Evolutionary conservation across 139 green algal genomes (phyloP), one percentile per base, ranked within the genome.

Genomic region (Coelastrella sp.): DNA sequence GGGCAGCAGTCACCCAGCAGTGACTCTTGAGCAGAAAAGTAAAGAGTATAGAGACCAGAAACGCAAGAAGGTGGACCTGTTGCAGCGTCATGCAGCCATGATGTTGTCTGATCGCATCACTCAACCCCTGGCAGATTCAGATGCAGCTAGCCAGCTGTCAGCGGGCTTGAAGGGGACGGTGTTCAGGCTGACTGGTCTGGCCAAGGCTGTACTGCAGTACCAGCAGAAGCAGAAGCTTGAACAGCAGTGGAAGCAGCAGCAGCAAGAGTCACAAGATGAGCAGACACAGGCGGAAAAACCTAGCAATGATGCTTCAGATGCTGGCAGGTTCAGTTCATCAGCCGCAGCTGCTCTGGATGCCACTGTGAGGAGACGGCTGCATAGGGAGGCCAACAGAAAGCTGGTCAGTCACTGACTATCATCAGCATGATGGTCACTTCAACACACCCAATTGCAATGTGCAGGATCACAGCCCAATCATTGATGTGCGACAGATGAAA

Each of bases 31-130:
- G 11, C 60, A 76, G 79, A 66, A 63, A 41, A 40, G 51, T 41
- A 35, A 76, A 57, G 40, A 66, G 13, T 76, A 35, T 27, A 38
- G 15, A 51, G 32, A 68, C 19, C 35, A 83, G 76, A 53, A 80
- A 48, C 45, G 66, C 30, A 43, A 80, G 72, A 66, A 45, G 72
- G 72, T 19, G 11, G n/a, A 79, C 38, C 4, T 79, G 71, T 25
- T 63, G 43, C 41, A 62, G 71, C 71, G 40, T 17, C 41, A 79
- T 38, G 19, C 71, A 62, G 73, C 50, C 8, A 53, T 81, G 50
- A 34, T 67, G 73, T 32, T 67, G 40, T 30, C n/a, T 7, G 71
- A 79, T 30, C 40, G 40, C n/a, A 32, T 79, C n/a, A 34, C 35
- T n/a, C 19, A 17, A 67, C 32, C 48, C 30, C 19, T 60, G 23